phyloP scores from a whole-genome alignment of 306 rosid species.

The Luffa acutangula region DNA sequence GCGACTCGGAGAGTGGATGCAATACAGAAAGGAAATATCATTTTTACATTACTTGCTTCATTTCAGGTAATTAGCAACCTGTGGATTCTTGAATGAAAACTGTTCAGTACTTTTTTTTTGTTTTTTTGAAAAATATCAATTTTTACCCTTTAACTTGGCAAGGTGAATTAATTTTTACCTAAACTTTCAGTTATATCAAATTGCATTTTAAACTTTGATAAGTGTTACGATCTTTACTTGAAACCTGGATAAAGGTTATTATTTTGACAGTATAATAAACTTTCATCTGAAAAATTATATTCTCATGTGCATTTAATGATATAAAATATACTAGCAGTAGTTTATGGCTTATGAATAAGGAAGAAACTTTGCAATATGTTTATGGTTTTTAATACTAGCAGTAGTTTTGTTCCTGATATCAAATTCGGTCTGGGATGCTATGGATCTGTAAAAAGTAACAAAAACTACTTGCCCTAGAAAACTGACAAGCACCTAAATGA shows the following conservation, averaged over 20 bases:
- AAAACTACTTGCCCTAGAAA: neutral
- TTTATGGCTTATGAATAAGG: slow-evolving; percentile 1
- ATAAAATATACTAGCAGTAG: no score
- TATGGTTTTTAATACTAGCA: neutral
- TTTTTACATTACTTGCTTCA: slow-evolving; percentile 80
- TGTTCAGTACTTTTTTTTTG: neutral
- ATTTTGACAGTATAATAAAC: neutral
- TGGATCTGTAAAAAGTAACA: neutral
- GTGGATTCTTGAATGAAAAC: neutral
- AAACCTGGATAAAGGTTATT: no score
- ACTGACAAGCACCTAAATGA: neutral
- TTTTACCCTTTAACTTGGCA: neutral
- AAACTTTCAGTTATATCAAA: no score
- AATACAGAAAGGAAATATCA: slow-evolving; percentile 67
- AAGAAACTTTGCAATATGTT: neutral
- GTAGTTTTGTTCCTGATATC: neutral
- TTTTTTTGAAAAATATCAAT: neutral
- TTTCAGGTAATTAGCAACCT: slow-evolving; percentile 50
- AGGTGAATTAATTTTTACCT: no score
- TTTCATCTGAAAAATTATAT: neutral
- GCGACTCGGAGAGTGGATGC: slow-evolving; percentile 94
- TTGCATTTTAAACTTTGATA: no score
- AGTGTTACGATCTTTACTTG: no score
- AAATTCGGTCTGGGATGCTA: neutral
- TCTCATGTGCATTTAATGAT: no score